Base-by-base conservation (phyloP, 1,139 yeast species). In the Blastobotrys niveus region DNA sequence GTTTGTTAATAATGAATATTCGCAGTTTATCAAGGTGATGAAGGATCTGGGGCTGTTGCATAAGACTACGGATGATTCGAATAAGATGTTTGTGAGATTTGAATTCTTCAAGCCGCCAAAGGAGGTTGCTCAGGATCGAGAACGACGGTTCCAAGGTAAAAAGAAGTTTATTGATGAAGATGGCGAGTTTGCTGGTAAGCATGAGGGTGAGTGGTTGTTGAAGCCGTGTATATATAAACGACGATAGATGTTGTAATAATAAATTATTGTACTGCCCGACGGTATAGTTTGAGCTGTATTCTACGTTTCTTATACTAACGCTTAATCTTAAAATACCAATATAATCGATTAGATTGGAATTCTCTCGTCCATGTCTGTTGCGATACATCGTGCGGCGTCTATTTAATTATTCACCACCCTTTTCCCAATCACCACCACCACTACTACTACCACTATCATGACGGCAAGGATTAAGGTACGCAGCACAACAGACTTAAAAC, bases 21-120 rank as follows among this genome's bases (percentile, higher is more conserved):
- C 72, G 10, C 89, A 85, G 55, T 91, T 91, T 65, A 87, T 83
- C 15, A 77, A 83, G 33, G 79, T 85, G 1, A 69, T 91, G 54
- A 85, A 85, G 62, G 67, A 79, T 46, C 66, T 79, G 54, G 98
- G 97, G 0, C 84, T 91, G 55, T 82, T 84, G 70, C 95, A 88
- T 66, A 85, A 85, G 62, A 75, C 75, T 47, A 88, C 96, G 0
- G 97, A 91, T 63, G 84, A 84, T 56, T 70, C 74, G 21, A 91
- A 91, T 66, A 86, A 86, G 62, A 91, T 91, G 97, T 91, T 91
- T 62, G 82, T 95, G 5, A 73, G 95, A 61, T 88, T 91, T 62
- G 97, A 91, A 61, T 91, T 91, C 60, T 86, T 84, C 70, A 87
- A 87, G 67, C 94, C 96, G 1, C 74, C 89, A 9, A 72, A 72